Evolutionary conservation across 1,284 basidiomycete genomes (phyloP).

Genomic region (Vanrija sp.): DNA sequence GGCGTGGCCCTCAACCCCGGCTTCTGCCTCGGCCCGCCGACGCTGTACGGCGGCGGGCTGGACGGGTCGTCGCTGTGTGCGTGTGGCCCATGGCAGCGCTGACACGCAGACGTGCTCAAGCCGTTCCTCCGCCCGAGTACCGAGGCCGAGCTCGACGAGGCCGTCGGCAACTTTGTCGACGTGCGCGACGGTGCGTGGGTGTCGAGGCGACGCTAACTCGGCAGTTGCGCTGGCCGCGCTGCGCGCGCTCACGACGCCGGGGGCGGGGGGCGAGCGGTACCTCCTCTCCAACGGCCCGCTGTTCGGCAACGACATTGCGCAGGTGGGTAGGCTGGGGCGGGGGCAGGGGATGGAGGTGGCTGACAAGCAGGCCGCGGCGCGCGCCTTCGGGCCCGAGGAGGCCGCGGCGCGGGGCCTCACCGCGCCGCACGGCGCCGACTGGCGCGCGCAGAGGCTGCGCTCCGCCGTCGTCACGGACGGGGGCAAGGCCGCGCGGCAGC

Average conservation of each 20-base stretch:
- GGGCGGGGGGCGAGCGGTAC: constrained; percentile 60
- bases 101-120: too few relatives aligned
- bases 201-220: too few relatives aligned
- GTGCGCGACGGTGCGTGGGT: constrained; percentile 4
- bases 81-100: too few relatives aligned
- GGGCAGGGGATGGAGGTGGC: too few relatives aligned
- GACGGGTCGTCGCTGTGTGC: not conserved
- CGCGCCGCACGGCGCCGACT: not conserved
- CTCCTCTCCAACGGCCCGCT: constrained; percentile 31
- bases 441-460: not conserved
- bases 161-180: constrained; percentile 2
- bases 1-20: constrained; percentile 10
- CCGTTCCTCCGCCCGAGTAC: not conserved
- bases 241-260: not conserved
- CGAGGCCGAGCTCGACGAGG: not conserved
- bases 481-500: constrained; percentile 28
- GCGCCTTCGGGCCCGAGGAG: too few relatives aligned
- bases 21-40: constrained; percentile 1
- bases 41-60: not conserved
- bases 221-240: constrained; percentile 4
- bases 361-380: too few relatives aligned
- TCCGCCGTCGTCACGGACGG: constrained; percentile 22
- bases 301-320: constrained; percentile 30
- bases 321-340: constrained; percentile 9
- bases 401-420: not conserved